These are phyloP conservation scores for Exsudoporus floridanus DNA, from an alignment of 1,284 basidiomycete species.

Conservation along the genomic window DNA sequence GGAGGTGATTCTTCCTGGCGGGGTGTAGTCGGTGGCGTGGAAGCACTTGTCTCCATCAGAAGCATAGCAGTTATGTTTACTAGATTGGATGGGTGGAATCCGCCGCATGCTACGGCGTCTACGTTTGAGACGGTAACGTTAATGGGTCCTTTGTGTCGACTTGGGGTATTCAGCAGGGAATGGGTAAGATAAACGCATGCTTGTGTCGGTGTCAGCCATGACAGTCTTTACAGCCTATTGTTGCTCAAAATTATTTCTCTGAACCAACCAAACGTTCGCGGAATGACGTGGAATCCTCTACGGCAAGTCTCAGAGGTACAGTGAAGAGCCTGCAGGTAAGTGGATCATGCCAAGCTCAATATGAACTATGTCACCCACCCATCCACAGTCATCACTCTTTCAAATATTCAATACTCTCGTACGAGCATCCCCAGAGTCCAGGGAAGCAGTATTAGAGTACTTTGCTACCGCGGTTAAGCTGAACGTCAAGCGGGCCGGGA, in stretches of 20 bases:
- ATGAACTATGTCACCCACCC: conserved; percentile 8
- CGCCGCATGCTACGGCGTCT: conserved; percentile 53
- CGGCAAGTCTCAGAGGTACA: conserved; percentile 78
- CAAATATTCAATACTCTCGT: conserved; percentile 88
- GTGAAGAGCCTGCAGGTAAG: conserved; percentile 77
- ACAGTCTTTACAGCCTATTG: conserved; percentile 57
- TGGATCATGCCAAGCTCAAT: not conserved
- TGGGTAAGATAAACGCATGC: conserved; percentile 59
- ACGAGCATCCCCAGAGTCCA: conserved; percentile 73
- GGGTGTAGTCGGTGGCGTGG: conserved; percentile 80
- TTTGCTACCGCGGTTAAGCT: conserved; percentile 75
- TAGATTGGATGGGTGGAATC: conserved; percentile 70
- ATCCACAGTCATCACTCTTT: conserved; percentile 71
- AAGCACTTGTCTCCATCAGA: conserved; percentile 80
- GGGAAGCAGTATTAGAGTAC: conserved; percentile 85
- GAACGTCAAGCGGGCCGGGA: conserved; percentile 86
- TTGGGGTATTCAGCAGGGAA: conserved; percentile 83
- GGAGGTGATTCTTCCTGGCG: conserved; percentile 80
- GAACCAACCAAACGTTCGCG: conserved; percentile 75
- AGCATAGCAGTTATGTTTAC: conserved; percentile 79
- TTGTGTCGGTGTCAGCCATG: conserved; percentile 3
- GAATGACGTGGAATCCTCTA: conserved; percentile 81
- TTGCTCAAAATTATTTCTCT: conserved; percentile 81
- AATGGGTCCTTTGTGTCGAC: conserved; percentile 78
- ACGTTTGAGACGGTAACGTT: conserved; percentile 66